phyloP scores from a whole-genome alignment of 257 asterid species.

The Penstemon eatonii region DNA sequence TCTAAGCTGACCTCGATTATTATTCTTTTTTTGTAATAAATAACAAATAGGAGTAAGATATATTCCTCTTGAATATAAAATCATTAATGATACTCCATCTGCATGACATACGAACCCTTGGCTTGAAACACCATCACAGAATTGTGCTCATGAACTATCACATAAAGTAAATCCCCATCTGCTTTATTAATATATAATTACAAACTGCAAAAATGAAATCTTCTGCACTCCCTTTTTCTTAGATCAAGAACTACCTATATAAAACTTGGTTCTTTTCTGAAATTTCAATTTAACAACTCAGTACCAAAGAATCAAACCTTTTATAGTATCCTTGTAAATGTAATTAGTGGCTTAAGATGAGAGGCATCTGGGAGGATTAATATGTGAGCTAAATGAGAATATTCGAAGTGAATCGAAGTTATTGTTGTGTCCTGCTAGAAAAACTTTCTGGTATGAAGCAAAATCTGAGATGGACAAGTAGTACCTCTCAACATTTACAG shows the following conservation, averaged over 20 bases:
- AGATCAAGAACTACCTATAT: not conserved
- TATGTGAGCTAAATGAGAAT: not conserved
- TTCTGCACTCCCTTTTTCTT: not conserved
- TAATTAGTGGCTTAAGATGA: not conserved
- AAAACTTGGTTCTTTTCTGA: not conserved
- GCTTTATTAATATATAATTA: too few relatives aligned
- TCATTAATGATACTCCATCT: too few relatives aligned
- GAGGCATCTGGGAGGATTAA: not conserved
- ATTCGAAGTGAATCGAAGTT: slow-evolving; percentile 16
- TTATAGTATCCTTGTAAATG: not conserved
- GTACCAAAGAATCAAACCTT: not conserved
- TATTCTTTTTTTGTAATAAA: too few relatives aligned
- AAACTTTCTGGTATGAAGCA: not conserved
- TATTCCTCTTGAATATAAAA: too few relatives aligned
- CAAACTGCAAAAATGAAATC: not conserved
- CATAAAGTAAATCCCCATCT: too few relatives aligned
- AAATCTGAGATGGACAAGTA: slow-evolving; percentile 1
- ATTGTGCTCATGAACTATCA: too few relatives aligned
- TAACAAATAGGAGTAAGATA: too few relatives aligned
- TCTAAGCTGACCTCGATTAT: too few relatives aligned
- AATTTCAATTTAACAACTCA: not conserved
- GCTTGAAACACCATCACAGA: too few relatives aligned
- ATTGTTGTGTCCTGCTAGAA: not conserved
- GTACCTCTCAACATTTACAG: slow-evolving; percentile 28
- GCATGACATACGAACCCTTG: too few relatives aligned